These are phyloP conservation scores for Alternaria ethzedia DNA, from an alignment of 2,329 filamentous ascomycete species.

Conservation along the genomic window DNA sequence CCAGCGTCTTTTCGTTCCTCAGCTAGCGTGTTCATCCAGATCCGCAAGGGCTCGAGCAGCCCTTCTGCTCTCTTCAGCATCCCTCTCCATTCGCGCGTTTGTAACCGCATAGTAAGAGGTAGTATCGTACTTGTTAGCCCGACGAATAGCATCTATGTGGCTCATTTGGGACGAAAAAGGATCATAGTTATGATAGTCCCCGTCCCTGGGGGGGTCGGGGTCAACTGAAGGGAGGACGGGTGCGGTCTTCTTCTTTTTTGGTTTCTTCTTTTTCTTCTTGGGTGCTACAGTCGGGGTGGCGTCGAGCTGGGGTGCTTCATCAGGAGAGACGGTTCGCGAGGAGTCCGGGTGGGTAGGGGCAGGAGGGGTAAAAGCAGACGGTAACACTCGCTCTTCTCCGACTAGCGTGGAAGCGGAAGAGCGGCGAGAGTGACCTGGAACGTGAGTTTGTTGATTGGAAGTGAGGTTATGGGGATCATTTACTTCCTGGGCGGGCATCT, in stretches of 20 bases:
- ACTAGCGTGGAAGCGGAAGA: constrained; percentile 12
- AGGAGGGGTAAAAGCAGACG: neutral
- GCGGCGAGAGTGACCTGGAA: neutral
- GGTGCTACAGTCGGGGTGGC: neutral
- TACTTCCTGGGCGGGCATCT: constrained; percentile 9
- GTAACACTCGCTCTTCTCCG: neutral
- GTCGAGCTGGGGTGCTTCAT: neutral
- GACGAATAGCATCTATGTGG: constrained; percentile 19
- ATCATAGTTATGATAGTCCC: neutral
- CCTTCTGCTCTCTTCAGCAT: neutral
- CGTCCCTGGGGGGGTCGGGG: neutral
- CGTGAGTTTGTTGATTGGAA: constrained; percentile 4
- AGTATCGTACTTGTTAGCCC: constrained; percentile 1
- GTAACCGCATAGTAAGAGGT: constrained; percentile 10
- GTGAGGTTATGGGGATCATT: neutral
- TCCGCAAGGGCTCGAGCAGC: neutral
- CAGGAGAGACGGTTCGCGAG: neutral
- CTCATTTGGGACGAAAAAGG: constrained; percentile 16
- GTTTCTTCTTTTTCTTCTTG: constrained; percentile 33
- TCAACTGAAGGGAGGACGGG: neutral
- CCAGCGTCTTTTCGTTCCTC: neutral
- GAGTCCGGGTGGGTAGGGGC: neutral
- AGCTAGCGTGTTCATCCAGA: neutral
- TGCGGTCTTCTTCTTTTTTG: constrained; percentile 49
- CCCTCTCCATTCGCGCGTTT: constrained; percentile 4